Evolutionary conservation across 352 stramenopile genomes (phyloP), one percentile per base, ranked within the genome.

Genomic region (Peronosclerospora sorghi): DNA sequence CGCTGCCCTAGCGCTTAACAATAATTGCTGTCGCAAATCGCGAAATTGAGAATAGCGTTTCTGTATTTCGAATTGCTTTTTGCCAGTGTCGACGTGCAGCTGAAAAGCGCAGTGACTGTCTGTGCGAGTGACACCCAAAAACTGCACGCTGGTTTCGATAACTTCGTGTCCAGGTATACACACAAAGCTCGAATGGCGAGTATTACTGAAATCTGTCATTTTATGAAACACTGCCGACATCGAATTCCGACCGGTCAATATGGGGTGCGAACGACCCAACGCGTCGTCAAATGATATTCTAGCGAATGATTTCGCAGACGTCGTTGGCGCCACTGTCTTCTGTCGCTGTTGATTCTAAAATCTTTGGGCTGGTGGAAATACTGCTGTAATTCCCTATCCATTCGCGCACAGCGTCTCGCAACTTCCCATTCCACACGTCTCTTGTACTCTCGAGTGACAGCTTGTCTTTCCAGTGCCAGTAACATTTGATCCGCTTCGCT

Each of bases 21-120:
- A 48, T 28, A 89, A 45, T 42, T 71, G 41, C 24, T 55, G 48
- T 12, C 73, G 70, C 12, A 89, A 67, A 12, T 63, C 60, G 36
- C 73, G 70, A 54, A 86, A 82, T 39, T 89, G 67, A 28, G 72
- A 86, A 61, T 59, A 89, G 38, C 77, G 68, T 59, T 79, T 83
- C 39, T 72, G 50, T 13, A 87, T 21, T 19, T 78, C 55, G 32
- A 73, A 84, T 19, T 68, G 54, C 35, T 76, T 67, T 12, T 41
- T 41, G 19, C 60, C 61, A 14, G 72, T 79, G 40, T 77, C 56
- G 14, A 89, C 68, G 9, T 83, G 58, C 37, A 86, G 19, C 30
- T 55, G 46, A 55, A 73, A 89, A 12, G 60, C 59, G 35, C 65
- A 77, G 56, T 85, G 68, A 32, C 52, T 48, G 37, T 52, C 23